Evolutionary conservation across 257 asterid genomes (phyloP), one percentile per base, ranked within the genome.

Genomic region (Eustoma russellianum): DNA sequence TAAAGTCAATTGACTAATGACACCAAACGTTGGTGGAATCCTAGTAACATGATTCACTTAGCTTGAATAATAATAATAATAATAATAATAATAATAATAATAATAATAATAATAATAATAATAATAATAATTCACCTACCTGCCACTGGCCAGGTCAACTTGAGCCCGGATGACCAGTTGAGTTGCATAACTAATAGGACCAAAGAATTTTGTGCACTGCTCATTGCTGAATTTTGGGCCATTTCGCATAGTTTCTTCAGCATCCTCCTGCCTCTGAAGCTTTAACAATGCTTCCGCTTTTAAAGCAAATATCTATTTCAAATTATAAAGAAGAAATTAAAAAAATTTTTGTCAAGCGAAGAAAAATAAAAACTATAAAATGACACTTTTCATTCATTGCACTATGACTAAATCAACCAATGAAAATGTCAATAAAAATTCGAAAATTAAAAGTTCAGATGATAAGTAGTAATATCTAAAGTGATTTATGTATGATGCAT

Each of bases 241-340:
- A 43, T 52, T 75, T 9, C 61, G 65, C 74, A 79, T 53, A 14
- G 78, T 75, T 52, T 83, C 81, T 35, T 83, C 83, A 14, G 95
- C 95, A 16, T 81, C 94, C 69, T 79, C 86, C 60, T 78, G 82
- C 72, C 68, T 80, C 55, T 75, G 75, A 44, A 86, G 83, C 79
- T 70, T 81, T 72, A 86, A 13, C 16, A 71, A 65, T 2, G 94
- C 94, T 74, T 83, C 95, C 9, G 91, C 86, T 81, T 74, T 83
- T 72, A 86, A 60, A 28, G 88, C 83, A 57, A 80, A 77, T 75
- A 86, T 83, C 95, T 19, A 28, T 30, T 41, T 16, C 12, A 30
- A 50, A 28, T 19, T n/a, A n/a, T 33, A 45, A 52, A 9, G 7
- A n/a, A 55, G 15, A 17, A 9, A 16, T n/a, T 30, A n/a, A 48